phyloP scores from a whole-genome alignment of 2,329 filamentous ascomycete species.

The Colletotrichum paranaense region DNA sequence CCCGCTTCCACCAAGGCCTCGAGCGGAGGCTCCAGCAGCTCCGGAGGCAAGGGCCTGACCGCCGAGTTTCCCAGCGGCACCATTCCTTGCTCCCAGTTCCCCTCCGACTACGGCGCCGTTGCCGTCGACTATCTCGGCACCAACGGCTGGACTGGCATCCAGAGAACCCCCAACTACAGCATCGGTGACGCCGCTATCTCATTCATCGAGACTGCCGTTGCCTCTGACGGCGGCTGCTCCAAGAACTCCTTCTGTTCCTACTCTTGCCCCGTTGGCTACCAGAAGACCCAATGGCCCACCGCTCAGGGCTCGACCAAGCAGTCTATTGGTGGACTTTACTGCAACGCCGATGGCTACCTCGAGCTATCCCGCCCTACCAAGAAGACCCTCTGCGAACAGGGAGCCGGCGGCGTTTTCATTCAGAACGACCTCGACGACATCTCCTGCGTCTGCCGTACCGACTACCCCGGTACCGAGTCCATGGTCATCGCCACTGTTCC shows the following conservation, averaged over 20 bases:
- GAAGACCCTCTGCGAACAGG: slow-evolving; percentile 79
- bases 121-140: slow-evolving; percentile 75
- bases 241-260: slow-evolving; percentile 87
- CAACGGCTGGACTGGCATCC: slow-evolving; percentile 84
- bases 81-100: slow-evolving; percentile 79
- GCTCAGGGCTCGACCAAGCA: slow-evolving; percentile 83
- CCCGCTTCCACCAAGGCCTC: slow-evolving; percentile 42
- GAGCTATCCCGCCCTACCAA: slow-evolving; percentile 77
- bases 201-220: slow-evolving; percentile 73
- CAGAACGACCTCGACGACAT: slow-evolving; percentile 77
- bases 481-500: slow-evolving; percentile 84
- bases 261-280: slow-evolving; percentile 88
- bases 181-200: slow-evolving; percentile 64
- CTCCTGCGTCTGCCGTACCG: slow-evolving; percentile 89
- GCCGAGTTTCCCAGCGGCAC: slow-evolving; percentile 80
- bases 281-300: slow-evolving; percentile 90
- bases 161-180: slow-evolving; percentile 68
- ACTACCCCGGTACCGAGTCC: slow-evolving; percentile 92
- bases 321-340: slow-evolving; percentile 89
- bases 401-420: slow-evolving; percentile 77
- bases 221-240: slow-evolving; percentile 67
- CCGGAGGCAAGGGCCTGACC: slow-evolving; percentile 65
- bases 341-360: slow-evolving; percentile 78
- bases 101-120: slow-evolving; percentile 83
- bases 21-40: slow-evolving; percentile 39